Percentiles rank a stretch among this genome's conserved stretches.
Evolutionary conservation across 768 basidiomycete species (phyloP).

Genomic region (Kwoniella europaea): DNA sequence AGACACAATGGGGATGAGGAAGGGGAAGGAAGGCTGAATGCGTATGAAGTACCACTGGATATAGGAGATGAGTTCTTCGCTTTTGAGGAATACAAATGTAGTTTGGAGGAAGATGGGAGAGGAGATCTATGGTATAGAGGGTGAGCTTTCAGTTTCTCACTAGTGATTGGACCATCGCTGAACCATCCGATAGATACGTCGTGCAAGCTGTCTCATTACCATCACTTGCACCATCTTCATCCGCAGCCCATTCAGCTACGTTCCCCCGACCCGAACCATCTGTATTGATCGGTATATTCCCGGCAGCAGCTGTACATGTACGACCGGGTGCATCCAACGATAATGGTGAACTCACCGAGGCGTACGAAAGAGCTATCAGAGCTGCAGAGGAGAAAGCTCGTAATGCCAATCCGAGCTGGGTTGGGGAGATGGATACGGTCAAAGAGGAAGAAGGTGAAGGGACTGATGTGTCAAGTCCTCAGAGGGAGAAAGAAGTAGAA

Average conservation of each 20-base stretch:
- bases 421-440: slow-evolving; percentile 64
- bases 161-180: slow-evolving; percentile 6
- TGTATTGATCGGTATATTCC: slow-evolving; percentile 93
- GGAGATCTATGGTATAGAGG: slow-evolving; percentile 91
- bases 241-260: slow-evolving; percentile 1
- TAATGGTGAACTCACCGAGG: slow-evolving; percentile 78
- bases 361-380: slow-evolving; percentile 64
- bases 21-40: slow-evolving; percentile 33
- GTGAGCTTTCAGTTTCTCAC: slow-evolving; percentile 62
- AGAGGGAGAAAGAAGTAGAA: background rate
- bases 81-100: slow-evolving; percentile 82
- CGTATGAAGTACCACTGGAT: slow-evolving; percentile 66
- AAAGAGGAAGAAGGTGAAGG: slow-evolving; percentile 62
- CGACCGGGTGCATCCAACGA: slow-evolving; percentile 87
- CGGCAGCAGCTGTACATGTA: slow-evolving; percentile 82
- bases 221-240: slow-evolving; percentile 16
- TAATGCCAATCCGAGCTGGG: slow-evolving; percentile 21
- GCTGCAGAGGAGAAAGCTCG: slow-evolving; percentile 31
- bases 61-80: slow-evolving; percentile 97
- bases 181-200: slow-evolving; percentile 68
- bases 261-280: slow-evolving; percentile 52
- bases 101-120: slow-evolving; percentile 66
- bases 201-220: slow-evolving; percentile 59
- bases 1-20: slow-evolving; percentile 8
- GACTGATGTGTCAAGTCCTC: slow-evolving; percentile 18